Evolutionary conservation across 768 basidiomycete genomes (phyloP), one percentile per base, ranked within the genome.

Genomic region (Trametes elegans): DNA sequence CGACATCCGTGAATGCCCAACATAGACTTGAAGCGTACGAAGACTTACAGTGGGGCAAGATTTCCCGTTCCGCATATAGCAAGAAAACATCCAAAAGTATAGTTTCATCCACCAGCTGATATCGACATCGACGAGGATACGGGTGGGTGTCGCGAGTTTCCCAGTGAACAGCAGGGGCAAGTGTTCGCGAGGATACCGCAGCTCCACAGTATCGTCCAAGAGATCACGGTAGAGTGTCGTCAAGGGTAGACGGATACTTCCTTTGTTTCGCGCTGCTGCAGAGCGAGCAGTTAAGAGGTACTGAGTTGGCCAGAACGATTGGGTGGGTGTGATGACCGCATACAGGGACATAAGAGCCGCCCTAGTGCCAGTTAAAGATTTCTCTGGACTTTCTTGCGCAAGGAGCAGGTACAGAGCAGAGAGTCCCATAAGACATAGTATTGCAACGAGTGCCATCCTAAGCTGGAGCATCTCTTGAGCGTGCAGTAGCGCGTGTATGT

Each of bases 231-330:
- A 54, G 28, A 59, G 52, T 13, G 26, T 40, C 4, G 21, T 11
- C 23, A 63, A 39, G 18, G 62, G 46, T 5, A 63, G 13, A 7
- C 1, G 35, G 2, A 63, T 31, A 21, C 3, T 14, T 18, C 16
- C 32, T 6, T 32, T 8, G 5, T 11, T n/a, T 21, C 41, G 40
- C 7, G 28, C 24, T 2, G 55, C 52, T 0, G 45, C 39, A 7
- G 39, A 39, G 7, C 52, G 53, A 18, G 59, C 59, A 5, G 54
- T 24, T 1, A 23, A 32, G 18, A 56, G 38, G 40, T 60, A 63
- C 4, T 31, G n/a, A 2, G 49, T 14, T 11, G 62, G 58, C 62
- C 62, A 63, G 29, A 58, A 35, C 11, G 62, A 63, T 31, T 57
- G 52, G 8, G 59, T 63, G 9, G 62, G 62, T 2, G 59, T 50